Base-by-base conservation (phyloP, 345 rosid species). In the Excoecaria agallocha region DNA sequence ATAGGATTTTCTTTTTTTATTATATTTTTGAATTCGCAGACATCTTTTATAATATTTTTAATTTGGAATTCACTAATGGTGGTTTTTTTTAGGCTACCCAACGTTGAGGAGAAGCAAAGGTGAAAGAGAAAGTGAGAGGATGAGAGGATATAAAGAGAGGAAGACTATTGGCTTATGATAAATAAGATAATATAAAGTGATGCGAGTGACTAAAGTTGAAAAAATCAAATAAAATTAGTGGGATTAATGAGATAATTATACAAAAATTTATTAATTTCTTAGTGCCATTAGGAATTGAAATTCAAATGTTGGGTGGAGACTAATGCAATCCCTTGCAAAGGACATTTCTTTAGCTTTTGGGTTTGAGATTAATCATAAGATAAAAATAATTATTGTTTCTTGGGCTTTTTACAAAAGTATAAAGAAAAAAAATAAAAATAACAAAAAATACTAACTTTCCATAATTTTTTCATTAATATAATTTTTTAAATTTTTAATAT, bases 81-180 rank as follows among this genome's bases (percentile, higher is more conserved):
- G 35, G 68, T 19, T 41, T 41, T 0, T 64, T 64, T 60, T 67
- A 68, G 80, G 71, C 81, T 77, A 66, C 83, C 84, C 52, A 85
- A 78, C 87, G 84, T 78, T 78, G 81, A 80, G 78, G 60, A 76
- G 75, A 82, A 80, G 82, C 83, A 78, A 85, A 80, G 78, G 76
- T 39, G 57, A 76, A 65, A 84, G 71, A 9, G 74, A 80, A 64
- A 71, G 60, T 35, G 57, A 39, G 35, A 58, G 75, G 8, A 68
- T 57, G 41, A 60, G 51, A 63, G 37, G 1, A 3, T 43, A 66
- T 8, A 43, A 68, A 24, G 45, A 68, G n/a, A 15, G 2, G 16
- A 19, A 39, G n/a, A 41, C 3, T 39, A 8, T 68, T 49, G 25
- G 71, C 8, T 16, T 13, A 11, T 6, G 5, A 43, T 57, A 37